phyloP scores from a whole-genome alignment of 2,329 filamentous ascomycete species.

The Penicillium sp. region DNA sequence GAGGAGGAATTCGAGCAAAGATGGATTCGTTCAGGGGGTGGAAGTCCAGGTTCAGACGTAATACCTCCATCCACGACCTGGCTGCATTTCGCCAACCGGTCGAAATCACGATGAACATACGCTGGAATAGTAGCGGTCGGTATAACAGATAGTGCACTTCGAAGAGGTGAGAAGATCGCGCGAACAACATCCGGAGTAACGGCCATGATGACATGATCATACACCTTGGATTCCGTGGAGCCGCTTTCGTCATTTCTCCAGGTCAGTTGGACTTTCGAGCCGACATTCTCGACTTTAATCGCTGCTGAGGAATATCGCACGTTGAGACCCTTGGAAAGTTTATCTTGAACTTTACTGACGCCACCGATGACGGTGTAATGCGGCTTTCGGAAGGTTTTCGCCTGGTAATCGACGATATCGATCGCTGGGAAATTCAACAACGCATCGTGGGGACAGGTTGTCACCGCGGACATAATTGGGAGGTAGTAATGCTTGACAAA shows the following conservation, averaged over 20 bases:
- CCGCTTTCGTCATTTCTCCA: constrained; percentile 12
- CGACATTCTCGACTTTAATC: constrained; percentile 20
- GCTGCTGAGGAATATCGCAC: constrained; percentile 41
- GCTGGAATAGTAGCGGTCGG: constrained; percentile 53
- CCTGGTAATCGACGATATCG: constrained; percentile 55
- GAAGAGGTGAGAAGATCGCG: constrained; percentile 49
- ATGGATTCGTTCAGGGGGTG: constrained; percentile 33
- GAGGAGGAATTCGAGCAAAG: constrained; percentile 30
- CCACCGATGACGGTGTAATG: constrained; percentile 55
- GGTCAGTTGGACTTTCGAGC: constrained; percentile 18
- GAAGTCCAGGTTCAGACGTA: not conserved
- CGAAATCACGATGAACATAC: constrained; percentile 40
- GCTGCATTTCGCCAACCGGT: constrained; percentile 12
- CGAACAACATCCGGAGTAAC: constrained; percentile 57
- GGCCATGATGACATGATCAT: constrained; percentile 56
- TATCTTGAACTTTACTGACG: constrained; percentile 52
- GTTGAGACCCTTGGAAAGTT: constrained; percentile 44
- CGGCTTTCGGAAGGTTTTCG: constrained; percentile 46
- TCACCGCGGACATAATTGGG: constrained; percentile 56
- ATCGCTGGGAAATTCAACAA: constrained; percentile 55
- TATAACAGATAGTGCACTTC: constrained; percentile 41
- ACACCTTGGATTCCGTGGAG: constrained; percentile 36
- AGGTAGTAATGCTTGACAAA: constrained; percentile 55
- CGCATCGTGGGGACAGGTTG: constrained; percentile 55
- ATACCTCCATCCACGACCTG: not conserved